phyloP scores from a whole-genome alignment of 73 alveolate species.

The Paramecium biaurelia region DNA sequence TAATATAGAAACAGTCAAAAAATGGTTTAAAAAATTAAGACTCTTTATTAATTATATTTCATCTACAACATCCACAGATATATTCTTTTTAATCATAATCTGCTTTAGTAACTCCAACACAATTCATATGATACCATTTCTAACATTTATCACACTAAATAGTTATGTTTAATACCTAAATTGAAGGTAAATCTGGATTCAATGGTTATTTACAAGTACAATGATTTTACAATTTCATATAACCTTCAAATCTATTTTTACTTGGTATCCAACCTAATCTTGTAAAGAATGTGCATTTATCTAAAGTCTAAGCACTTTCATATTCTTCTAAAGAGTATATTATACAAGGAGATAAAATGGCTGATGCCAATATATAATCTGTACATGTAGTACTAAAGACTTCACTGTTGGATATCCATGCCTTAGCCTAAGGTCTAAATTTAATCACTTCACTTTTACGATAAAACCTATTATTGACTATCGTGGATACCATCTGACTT shows the following conservation, averaged over 20 bases:
- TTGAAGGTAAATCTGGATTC: neutral
- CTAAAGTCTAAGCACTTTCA: neutral
- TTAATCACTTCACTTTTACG: conserved; percentile 37
- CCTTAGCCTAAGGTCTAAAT: neutral
- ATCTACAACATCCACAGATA: conserved; percentile 56
- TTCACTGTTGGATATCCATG: neutral
- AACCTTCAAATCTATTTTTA: neutral
- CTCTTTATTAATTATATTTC: neutral
- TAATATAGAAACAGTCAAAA: neutral
- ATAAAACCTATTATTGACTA: neutral
- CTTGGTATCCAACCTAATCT: conserved; percentile 37
- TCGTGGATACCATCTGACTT: conserved; percentile 4
- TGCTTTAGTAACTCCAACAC: conserved; percentile 43
- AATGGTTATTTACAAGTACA: conserved; percentile 43
- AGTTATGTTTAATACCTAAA: neutral
- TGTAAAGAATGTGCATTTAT: neutral
- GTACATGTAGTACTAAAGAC: neutral
- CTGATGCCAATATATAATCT: conserved; percentile 1
- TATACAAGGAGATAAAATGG: neutral
- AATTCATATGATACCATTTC: conserved; percentile 33
- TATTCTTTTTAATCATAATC: conserved; percentile 18
- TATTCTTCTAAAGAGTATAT: conserved; percentile 34
- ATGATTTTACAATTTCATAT: neutral
- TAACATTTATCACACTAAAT: conserved; percentile 30
- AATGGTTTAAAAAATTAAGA: neutral